Conservation (phyloP, 2,329 filamentous ascomycete genomes). For the Penicillium carneum region DNA sequence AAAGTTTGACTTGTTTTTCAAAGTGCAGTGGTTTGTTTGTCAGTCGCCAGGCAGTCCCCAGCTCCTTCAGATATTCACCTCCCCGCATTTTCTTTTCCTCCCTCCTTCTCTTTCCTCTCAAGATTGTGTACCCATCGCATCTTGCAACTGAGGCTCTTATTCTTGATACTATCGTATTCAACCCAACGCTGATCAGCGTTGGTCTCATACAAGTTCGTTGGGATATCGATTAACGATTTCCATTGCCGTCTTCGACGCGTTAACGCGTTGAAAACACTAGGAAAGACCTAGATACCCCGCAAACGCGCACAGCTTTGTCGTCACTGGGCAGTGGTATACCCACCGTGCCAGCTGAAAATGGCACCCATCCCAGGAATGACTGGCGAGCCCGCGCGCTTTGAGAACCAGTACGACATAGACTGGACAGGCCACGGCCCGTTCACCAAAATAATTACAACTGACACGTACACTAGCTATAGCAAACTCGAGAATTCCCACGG, state of each 20-base stretch:
- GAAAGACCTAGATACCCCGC: neutral
- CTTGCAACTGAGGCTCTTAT: neutral
- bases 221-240: neutral
- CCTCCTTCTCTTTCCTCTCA: conserved; percentile 1
- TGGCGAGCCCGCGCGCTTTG: neutral
- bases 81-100: neutral
- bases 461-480: neutral
- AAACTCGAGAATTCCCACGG: neutral
- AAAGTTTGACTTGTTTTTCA: neutral
- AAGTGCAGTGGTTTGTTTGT: conserved; percentile 4
- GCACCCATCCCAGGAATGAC: neutral
- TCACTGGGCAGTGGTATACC: neutral
- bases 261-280: neutral
- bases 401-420: neutral
- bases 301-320: neutral
- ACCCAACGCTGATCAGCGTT: neutral
- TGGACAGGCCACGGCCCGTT: neutral
- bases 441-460: neutral
- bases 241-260: neutral
- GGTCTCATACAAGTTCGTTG: neutral
- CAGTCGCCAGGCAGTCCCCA: neutral
- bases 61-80: neutral
- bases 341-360: neutral
- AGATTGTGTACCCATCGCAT: neutral
- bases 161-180: neutral